Evolutionary conservation across 1,284 basidiomycete species (phyloP).

Genomic region (Phenoliferia sp.): DNA sequence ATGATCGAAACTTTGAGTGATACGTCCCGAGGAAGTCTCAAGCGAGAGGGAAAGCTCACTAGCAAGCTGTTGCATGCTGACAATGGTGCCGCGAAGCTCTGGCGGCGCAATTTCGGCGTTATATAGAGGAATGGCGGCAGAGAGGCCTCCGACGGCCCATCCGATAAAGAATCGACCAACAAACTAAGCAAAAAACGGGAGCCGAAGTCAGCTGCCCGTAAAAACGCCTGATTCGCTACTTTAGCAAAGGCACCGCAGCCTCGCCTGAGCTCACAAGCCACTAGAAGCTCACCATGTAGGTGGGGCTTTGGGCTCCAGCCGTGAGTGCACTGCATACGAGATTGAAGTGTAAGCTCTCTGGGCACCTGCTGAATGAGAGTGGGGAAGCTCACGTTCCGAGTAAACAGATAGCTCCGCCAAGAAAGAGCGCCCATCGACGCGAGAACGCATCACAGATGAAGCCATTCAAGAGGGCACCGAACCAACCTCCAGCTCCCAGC

Average conservation of each 20-base stretch:
- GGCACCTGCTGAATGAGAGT: neutral
- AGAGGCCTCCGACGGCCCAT: slow-evolving; percentile 15
- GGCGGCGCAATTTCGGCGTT: slow-evolving; percentile 33
- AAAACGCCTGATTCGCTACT: too few relatives aligned
- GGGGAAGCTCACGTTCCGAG: slow-evolving; percentile 14
- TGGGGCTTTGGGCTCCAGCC: neutral
- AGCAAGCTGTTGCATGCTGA: slow-evolving; percentile 16
- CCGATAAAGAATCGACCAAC: neutral
- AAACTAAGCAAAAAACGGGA: neutral
- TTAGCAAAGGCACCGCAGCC: neutral
- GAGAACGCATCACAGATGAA: slow-evolving; percentile 13
- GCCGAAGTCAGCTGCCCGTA: neutral
- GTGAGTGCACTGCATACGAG: neutral
- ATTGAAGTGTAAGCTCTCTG: neutral
- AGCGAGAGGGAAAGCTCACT: neutral
- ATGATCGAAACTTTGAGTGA: neutral
- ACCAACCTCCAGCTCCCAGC: slow-evolving; percentile 32
- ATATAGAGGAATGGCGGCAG: slow-evolving; percentile 12
- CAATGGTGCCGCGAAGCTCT: slow-evolving; percentile 23
- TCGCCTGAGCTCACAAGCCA: too few relatives aligned
- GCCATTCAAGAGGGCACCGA: slow-evolving; percentile 32
- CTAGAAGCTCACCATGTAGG: neutral
- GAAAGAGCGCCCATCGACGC: slow-evolving; percentile 32
- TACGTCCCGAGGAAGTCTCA: neutral
- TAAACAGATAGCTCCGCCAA: slow-evolving; percentile 29